phyloP scores from a whole-genome alignment of 164 flowering plant species.

The Taxillus chinensis region DNA sequence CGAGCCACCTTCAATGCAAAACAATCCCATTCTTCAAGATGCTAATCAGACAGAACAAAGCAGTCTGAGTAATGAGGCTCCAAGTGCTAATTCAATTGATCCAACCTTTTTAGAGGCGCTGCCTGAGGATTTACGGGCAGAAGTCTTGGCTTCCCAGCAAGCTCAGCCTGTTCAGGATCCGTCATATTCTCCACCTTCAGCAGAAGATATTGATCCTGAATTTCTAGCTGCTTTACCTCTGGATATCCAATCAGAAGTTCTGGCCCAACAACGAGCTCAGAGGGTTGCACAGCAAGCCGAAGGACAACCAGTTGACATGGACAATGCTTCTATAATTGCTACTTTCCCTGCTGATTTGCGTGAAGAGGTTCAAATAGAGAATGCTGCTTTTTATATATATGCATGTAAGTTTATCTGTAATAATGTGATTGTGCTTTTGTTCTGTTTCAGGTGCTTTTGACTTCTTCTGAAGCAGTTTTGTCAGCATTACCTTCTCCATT shows the following conservation, averaged over 20 bases:
- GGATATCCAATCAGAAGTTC: constrained; percentile 92
- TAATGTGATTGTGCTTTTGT: not conserved
- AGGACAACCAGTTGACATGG: constrained; percentile 98
- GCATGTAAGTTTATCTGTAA: constrained; percentile 3
- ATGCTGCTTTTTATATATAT: not conserved
- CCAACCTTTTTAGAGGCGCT: constrained; percentile 93
- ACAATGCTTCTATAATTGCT: constrained; percentile 92
- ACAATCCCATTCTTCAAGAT: constrained; percentile 23
- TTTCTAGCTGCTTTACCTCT: constrained; percentile 97
- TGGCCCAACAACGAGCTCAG: constrained; percentile 92
- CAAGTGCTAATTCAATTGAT: constrained; percentile 65
- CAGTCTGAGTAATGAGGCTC: constrained; percentile 27
- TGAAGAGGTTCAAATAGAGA: constrained; percentile 59
- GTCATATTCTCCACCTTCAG: constrained; percentile 56
- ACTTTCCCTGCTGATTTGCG: constrained; percentile 96
- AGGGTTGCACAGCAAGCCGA: constrained; percentile 72
- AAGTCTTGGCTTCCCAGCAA: constrained; percentile 92
- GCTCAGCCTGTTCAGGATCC: constrained; percentile 66
- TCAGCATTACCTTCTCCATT: constrained; percentile 82
- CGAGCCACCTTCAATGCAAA: constrained; percentile 30
- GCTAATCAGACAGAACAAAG: constrained; percentile 42
- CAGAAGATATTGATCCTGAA: constrained; percentile 91
- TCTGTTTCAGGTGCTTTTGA: constrained; percentile 68
- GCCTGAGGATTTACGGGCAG: constrained; percentile 92
- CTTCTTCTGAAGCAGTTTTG: constrained; percentile 87